Evolutionary conservation across 1,284 basidiomycete genomes (phyloP).

Genomic region (Cystobasidium slooffiae): DNA sequence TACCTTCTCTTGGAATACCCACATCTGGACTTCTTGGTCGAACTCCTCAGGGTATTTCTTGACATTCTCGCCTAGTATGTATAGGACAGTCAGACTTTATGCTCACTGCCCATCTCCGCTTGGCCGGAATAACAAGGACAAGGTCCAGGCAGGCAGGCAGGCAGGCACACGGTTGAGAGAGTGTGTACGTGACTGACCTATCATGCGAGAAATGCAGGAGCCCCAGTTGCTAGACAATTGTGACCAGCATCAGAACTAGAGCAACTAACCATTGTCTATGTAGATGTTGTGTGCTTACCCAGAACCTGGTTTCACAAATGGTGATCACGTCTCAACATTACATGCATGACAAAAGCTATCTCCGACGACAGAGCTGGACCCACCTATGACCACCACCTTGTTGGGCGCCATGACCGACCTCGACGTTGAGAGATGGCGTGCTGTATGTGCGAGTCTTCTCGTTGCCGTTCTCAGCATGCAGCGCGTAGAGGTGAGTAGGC

Average conservation of each 20-base stretch:
- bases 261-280: constrained; percentile 6
- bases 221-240: constrained; percentile 60
- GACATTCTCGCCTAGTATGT: constrained; percentile 59
- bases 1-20: constrained; percentile 62
- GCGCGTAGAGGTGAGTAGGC: neutral
- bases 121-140: neutral
- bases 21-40: constrained; percentile 62
- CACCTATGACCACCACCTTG: constrained; percentile 64
- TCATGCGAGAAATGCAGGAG: constrained; percentile 64
- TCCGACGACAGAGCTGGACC: neutral
- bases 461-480: constrained; percentile 17
- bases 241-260: too few species aligned
- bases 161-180: constrained; percentile 33
- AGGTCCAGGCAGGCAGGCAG: neutral
- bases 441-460: constrained; percentile 2
- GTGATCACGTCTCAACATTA: constrained; percentile 9
- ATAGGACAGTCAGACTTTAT: constrained; percentile 50
- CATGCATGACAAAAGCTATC: neutral
- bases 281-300: constrained; percentile 53
- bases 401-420: constrained; percentile 57
- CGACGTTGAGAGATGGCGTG: constrained; percentile 13
- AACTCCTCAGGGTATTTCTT: constrained; percentile 59
- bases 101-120: neutral
- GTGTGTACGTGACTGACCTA: constrained; percentile 56
- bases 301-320: constrained; percentile 6